Percentiles rank a stretch among this genome's conserved stretches.
phyloP scores from a whole-genome alignment of 805 yeast species.

The Suhomyces prunicola region DNA sequence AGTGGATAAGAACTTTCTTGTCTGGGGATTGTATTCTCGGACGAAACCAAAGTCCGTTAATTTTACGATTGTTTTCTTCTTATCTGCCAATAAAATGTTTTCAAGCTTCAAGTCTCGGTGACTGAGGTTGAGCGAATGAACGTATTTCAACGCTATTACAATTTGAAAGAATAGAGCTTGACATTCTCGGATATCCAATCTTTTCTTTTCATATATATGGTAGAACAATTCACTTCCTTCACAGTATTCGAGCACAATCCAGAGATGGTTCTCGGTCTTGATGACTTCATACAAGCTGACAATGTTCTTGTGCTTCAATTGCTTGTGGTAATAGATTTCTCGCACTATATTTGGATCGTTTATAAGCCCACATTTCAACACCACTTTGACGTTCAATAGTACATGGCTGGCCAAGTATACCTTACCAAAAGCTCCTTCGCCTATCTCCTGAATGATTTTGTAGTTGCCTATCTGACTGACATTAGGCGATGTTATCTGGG shows the following conservation, averaged over 20 bases:
- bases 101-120: slow-evolving; percentile 86
- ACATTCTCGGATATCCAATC: slow-evolving; percentile 51
- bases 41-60: slow-evolving; percentile 94
- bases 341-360: slow-evolving; percentile 84
- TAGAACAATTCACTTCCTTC: slow-evolving; percentile 77
- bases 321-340: slow-evolving; percentile 85
- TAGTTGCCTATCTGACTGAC: slow-evolving; percentile 78
- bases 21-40: slow-evolving; percentile 54
- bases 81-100: slow-evolving; percentile 59
- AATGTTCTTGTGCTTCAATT: slow-evolving; percentile 78
- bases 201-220: slow-evolving; percentile 51
- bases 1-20: slow-evolving; percentile 61
- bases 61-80: slow-evolving; percentile 59
- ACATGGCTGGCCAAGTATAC: slow-evolving; percentile 82
- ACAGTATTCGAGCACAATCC: slow-evolving; percentile 90
- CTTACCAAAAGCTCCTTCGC: slow-evolving; percentile 91
- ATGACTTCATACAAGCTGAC: slow-evolving; percentile 84
- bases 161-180: slow-evolving; percentile 60
- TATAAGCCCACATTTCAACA: slow-evolving; percentile 74
- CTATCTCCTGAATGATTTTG: slow-evolving; percentile 66
- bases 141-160: slow-evolving; percentile 62
- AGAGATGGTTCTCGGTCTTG: slow-evolving; percentile 72
- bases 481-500: slow-evolving; percentile 41
- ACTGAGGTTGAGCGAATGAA: slow-evolving; percentile 73
- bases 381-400: slow-evolving; percentile 69